phyloP scores from a whole-genome alignment of 495 filamentous ascomycete genomes.

The Chaetomidium leptoderma region DNA sequence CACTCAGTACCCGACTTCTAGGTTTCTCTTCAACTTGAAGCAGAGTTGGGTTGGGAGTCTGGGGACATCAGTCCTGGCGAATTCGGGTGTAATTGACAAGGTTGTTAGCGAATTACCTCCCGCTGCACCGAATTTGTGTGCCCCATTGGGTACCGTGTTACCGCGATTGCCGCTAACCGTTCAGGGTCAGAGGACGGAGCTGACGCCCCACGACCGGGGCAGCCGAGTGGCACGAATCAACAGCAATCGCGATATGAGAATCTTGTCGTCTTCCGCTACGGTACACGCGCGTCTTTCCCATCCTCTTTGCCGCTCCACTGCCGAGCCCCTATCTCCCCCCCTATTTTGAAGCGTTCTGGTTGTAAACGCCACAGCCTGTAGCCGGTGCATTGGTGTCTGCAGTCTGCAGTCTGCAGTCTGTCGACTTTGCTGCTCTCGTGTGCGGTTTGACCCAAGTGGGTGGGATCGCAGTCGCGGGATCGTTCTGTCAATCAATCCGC shows the following conservation, averaged over 20 bases:
- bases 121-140: not conserved
- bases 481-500: not conserved
- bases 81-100: not conserved
- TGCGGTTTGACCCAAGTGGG: not conserved
- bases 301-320: constrained; percentile 15
- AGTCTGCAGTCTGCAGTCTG: not conserved
- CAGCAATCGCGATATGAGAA: constrained; percentile 13
- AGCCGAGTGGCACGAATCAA: constrained; percentile 16
- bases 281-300: constrained; percentile 32
- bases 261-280: constrained; percentile 20
- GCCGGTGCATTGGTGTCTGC: not conserved
- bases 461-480: not conserved
- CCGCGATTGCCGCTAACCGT: constrained; percentile 28
- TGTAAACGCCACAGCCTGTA: constrained; percentile 2
- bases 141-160: constrained; percentile 19
- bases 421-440: not conserved
- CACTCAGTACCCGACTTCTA: too few species aligned
- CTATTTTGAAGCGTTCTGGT: constrained; percentile 7
- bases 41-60: not conserved
- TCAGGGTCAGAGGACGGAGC: constrained; percentile 14
- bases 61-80: not conserved
- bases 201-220: constrained; percentile 14
- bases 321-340: constrained; percentile 9
- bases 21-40: too few species aligned
- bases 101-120: constrained; percentile 22